phyloP scores from a whole-genome alignment of 345 rosid species.

The Nephelium lappaceum region DNA sequence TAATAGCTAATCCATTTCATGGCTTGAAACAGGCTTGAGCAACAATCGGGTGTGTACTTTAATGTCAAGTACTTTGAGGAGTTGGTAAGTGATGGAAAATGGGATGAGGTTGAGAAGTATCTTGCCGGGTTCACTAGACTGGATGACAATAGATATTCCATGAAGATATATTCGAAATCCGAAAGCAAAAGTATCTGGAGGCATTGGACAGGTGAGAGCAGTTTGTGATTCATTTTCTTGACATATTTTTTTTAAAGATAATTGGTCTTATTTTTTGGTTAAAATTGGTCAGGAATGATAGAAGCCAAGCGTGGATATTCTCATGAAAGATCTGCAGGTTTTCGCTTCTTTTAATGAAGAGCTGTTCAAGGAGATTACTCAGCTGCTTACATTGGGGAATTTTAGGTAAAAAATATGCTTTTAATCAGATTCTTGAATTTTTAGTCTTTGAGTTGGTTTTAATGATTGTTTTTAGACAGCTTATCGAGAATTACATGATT shows the following conservation, averaged over 20 bases:
- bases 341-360: constrained; percentile 40
- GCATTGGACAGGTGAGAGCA: constrained; percentile 44
- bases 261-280: background rate
- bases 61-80: constrained; percentile 43
- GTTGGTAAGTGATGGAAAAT: constrained; percentile 36
- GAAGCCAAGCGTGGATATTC: constrained; percentile 42
- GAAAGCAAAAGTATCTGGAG: constrained; percentile 50
- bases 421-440: background rate
- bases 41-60: constrained; percentile 43
- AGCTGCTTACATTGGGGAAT: constrained; percentile 41
- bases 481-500: constrained; percentile 10
- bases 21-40: constrained; percentile 42
- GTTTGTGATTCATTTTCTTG: background rate
- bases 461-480: background rate
- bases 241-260: background rate
- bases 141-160: constrained; percentile 43
- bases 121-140: constrained; percentile 41
- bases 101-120: constrained; percentile 47
- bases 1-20: background rate
- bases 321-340: constrained; percentile 41
- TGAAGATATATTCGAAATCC: constrained; percentile 45
- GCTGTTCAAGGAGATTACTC: constrained; percentile 43
- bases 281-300: constrained; percentile 31
- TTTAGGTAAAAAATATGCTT: constrained; percentile 32
- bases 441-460: background rate